Evolutionary conservation across 2,329 filamentous ascomycete genomes (phyloP).

Genomic region (Colletotrichum camelliae): DNA sequence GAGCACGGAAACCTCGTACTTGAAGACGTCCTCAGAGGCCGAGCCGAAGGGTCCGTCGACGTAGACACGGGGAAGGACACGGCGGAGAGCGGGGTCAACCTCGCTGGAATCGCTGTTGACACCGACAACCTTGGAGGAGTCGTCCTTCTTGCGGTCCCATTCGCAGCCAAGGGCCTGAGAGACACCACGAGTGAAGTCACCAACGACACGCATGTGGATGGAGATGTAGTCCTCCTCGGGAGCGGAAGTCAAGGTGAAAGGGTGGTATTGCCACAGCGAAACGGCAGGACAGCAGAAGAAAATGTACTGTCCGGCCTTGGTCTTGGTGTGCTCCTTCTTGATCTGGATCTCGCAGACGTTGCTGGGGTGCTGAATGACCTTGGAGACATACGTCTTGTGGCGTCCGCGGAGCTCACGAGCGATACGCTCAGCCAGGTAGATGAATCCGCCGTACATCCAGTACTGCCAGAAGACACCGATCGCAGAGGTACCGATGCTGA

Average conservation of each 20-base stretch:
- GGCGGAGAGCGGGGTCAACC: slow-evolving; percentile 73
- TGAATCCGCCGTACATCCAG: slow-evolving; percentile 84
- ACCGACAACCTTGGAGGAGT: slow-evolving; percentile 72
- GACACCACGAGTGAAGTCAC: slow-evolving; percentile 78
- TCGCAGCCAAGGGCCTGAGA: slow-evolving; percentile 78
- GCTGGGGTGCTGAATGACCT: slow-evolving; percentile 88
- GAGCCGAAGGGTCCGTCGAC: slow-evolving; percentile 87
- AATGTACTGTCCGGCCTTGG: slow-evolving; percentile 83
- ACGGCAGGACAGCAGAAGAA: slow-evolving; percentile 88
- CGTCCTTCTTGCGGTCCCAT: slow-evolving; percentile 63
- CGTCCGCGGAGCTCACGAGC: slow-evolving; percentile 79
- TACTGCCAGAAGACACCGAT: slow-evolving; percentile 88
- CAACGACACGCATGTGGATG: slow-evolving; percentile 82
- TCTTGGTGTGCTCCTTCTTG: slow-evolving; percentile 87
- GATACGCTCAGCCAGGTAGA: slow-evolving; percentile 80
- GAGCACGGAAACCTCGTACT: slow-evolving; percentile 81
- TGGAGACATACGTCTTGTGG: slow-evolving; percentile 86
- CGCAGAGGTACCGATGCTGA: slow-evolving; percentile 67
- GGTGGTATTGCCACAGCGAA: slow-evolving; percentile 88
- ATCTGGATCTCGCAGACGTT: slow-evolving; percentile 92
- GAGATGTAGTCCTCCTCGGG: slow-evolving; percentile 92
- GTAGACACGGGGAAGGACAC: slow-evolving; percentile 80
- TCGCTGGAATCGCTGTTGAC: slow-evolving; percentile 64
- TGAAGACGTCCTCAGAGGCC: slow-evolving; percentile 88
- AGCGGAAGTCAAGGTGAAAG: slow-evolving; percentile 84